Evolutionary conservation across 2,329 filamentous ascomycete genomes (phyloP).

Genomic region (Diaporthe vexans): DNA sequence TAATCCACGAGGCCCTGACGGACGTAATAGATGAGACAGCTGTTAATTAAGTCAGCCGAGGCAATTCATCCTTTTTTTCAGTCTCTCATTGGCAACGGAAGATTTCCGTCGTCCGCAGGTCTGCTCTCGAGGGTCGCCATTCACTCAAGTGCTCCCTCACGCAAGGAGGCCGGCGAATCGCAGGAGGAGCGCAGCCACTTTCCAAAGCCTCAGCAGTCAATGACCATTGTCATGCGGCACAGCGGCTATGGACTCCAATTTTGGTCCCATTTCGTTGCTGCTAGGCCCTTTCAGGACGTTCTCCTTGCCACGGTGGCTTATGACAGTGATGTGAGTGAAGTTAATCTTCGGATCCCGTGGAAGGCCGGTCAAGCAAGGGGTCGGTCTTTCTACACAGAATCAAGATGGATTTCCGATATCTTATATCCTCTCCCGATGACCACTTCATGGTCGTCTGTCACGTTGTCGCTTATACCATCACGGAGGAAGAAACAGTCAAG

Average conservation of each 20-base stretch:
- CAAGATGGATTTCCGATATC: neutral
- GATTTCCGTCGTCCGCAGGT: too few species aligned
- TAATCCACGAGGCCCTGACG: neutral
- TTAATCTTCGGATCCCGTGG: neutral
- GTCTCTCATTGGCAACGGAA: neutral
- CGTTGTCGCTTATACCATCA: neutral
- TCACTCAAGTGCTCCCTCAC: neutral
- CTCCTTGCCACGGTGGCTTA: neutral
- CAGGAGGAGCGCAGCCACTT: neutral
- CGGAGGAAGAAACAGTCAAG: neutral
- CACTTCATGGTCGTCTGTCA: neutral
- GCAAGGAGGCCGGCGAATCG: neutral
- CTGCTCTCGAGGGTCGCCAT: neutral
- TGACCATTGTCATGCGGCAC: constrained; percentile 12
- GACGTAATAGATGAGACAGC: constrained; percentile 17
- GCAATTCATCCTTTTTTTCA: too few species aligned
- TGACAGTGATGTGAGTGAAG: neutral
- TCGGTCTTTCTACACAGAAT: neutral
- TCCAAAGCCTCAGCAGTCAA: neutral
- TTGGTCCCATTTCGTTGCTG: neutral
- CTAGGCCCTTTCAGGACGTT: neutral
- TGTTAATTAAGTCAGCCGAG: neutral
- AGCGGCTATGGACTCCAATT: neutral
- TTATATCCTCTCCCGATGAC: neutral
- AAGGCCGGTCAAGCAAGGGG: neutral